Evolutionary conservation across 148 eudicot species (phyloP).

Genomic region (Gaultheria prostrata): DNA sequence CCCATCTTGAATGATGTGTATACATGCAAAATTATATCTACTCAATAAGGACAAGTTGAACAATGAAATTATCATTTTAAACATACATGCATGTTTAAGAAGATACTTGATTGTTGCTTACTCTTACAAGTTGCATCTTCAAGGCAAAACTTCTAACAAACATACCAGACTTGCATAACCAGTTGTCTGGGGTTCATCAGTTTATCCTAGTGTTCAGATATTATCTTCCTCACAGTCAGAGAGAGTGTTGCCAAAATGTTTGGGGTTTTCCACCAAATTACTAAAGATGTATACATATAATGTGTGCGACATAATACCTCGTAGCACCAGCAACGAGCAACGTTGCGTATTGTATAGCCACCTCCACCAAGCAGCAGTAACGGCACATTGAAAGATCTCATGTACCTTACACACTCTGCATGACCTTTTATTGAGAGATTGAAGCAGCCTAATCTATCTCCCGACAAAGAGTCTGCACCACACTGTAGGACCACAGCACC

Average conservation of each 20-base stretch:
- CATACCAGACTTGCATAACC: background rate
- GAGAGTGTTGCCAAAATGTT: background rate
- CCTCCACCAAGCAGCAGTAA: slow-evolving; percentile 76
- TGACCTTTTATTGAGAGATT: slow-evolving; percentile 77
- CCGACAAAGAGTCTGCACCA: slow-evolving; percentile 81
- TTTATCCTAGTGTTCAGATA: background rate
- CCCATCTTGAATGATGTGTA: no score
- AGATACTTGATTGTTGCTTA: background rate
- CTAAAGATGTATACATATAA: background rate
- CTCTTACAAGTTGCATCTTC: background rate
- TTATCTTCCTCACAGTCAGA: background rate
- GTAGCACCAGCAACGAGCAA: slow-evolving; percentile 87
- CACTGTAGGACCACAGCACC: slow-evolving; percentile 79
- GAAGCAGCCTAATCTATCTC: slow-evolving; percentile 80
- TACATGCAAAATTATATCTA: no score
- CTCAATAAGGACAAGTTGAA: background rate
- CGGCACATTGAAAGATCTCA: slow-evolving; percentile 81
- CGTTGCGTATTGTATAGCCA: slow-evolving; percentile 76
- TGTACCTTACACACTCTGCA: slow-evolving; percentile 75
- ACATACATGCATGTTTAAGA: background rate
- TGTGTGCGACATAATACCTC: slow-evolving; percentile 44
- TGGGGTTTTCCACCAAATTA: background rate
- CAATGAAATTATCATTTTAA: background rate
- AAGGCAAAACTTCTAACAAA: background rate
- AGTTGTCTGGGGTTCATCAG: background rate